Percentiles rank a stretch among this genome's conserved stretches.
Evolutionary conservation across 2,329 filamentous ascomycete species (phyloP).

Genomic region (Thielaviopsis populi): DNA sequence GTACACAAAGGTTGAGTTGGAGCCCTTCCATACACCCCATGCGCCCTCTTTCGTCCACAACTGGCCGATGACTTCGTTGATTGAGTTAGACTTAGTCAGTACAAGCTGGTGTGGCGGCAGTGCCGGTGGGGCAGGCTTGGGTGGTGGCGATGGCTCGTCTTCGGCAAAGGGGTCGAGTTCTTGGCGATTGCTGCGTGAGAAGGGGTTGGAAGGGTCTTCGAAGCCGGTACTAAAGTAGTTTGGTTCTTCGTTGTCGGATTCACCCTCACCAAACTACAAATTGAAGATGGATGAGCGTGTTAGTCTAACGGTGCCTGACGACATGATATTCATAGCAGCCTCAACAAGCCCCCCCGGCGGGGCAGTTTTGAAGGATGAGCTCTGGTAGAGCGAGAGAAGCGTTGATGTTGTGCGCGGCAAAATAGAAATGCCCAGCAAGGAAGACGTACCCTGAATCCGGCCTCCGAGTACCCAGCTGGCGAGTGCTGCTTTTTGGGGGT

Average conservation of each 20-base stretch:
- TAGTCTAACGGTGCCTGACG: not conserved
- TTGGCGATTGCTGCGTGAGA: slow-evolving; percentile 10
- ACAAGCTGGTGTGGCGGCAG: slow-evolving; percentile 45
- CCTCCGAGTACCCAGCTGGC: slow-evolving; percentile 3
- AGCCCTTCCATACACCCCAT: slow-evolving; percentile 88
- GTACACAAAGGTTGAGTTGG: slow-evolving; percentile 87
- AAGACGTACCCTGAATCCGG: slow-evolving; percentile 15
- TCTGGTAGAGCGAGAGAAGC: too few relatives aligned
- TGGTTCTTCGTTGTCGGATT: slow-evolving; percentile 62
- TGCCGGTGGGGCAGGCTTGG: slow-evolving; percentile 21
- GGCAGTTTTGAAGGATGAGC: too few relatives aligned
- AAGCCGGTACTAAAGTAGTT: slow-evolving; percentile 65
- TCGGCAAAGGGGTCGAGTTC: slow-evolving; percentile 16
- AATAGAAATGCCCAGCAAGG: not conserved
- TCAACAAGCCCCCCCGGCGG: too few relatives aligned
- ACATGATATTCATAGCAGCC: too few relatives aligned
- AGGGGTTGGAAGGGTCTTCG: slow-evolving; percentile 36
- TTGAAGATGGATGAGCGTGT: not conserved
- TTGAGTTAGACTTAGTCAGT: slow-evolving; percentile 60
- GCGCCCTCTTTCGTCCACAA: slow-evolving; percentile 80
- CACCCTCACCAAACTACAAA: slow-evolving; percentile 21
- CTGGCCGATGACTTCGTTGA: slow-evolving; percentile 74
- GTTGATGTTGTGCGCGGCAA: not conserved
- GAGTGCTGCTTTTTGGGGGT: slow-evolving; percentile 15
- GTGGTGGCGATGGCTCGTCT: slow-evolving; percentile 12